Evolutionary conservation across 2,329 filamentous ascomycete species (phyloP), one percentile per base, ranked within the genome.

Genomic region (Fusarium subglutinans): DNA sequence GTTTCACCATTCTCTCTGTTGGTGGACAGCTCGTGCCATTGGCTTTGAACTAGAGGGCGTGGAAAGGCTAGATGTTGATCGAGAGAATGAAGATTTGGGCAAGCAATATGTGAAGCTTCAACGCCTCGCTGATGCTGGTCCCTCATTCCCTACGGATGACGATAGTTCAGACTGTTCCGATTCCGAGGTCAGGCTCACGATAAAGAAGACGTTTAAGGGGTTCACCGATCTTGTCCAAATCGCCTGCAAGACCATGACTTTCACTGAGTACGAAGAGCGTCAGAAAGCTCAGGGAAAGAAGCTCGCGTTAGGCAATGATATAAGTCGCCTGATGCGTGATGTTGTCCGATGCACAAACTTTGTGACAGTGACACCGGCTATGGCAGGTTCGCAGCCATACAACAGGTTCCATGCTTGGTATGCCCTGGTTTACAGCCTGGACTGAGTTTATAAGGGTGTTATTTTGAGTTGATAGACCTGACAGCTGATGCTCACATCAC

Each of bases 161-260:
- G 24, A 7, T 4, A 1, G 24, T 18, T 12, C 6, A 44, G 15
- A 8, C 10, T 8, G 0, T 44, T 24, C n/a, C 10, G 15, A 24
- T 24, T 12, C 15, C 17, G 11, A 22, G 12, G 44, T 28, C 24
- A 13, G 15, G 3, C 15, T 47, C 0, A 47, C 1, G 0, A 28
- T 4, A 2, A 28, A 14, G 18, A 22, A 22, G 44, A 18, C 17
- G 4, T 20, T 28, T 15, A 4, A 20, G 44, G 4, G 10, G 8
- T 15, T 47, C 24, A 14, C 24, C 18, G 18, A 5, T 10, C 24
- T 28, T 3, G 24, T 28, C 18, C 24, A 28, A 14, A 22, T 47
- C 5, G 18, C 44, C 12, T 6, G 11, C 24, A 45, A 44, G 43
- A 45, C 11, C n/a, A 18, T 45, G 17, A 45, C 11, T 24, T 45